A percentile compares a stretch with the other conserved stretches of the same genome.
These are phyloP conservation scores for Fagopyrum esculentum DNA, from an alignment of 148 eudicot genomes.

Conservation along the genomic window DNA sequence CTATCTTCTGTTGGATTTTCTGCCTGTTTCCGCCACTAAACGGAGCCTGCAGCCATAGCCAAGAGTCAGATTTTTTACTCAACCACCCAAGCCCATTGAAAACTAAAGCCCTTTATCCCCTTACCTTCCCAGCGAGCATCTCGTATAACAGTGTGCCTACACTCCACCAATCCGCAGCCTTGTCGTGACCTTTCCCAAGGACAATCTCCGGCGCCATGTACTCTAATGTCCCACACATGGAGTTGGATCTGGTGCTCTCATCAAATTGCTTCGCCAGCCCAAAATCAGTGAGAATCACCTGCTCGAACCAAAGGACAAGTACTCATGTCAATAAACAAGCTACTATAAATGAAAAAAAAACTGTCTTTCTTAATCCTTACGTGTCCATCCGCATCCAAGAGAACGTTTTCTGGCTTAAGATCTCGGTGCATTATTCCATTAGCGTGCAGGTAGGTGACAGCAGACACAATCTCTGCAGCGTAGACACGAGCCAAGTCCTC, in stretches of 20 bases:
- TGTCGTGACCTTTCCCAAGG: constrained; percentile 44
- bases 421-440: constrained; percentile 50
- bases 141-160: constrained; percentile 43
- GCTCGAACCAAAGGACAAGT: background rate
- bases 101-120: background rate
- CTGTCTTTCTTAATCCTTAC: constrained; percentile 13
- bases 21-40: constrained; percentile 60
- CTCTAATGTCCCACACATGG: constrained; percentile 46
- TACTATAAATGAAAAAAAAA: too few species aligned
- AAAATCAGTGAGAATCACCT: constrained; percentile 47
- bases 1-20: constrained; percentile 70
- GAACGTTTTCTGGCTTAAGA: constrained; percentile 54
- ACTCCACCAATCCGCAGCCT: constrained; percentile 58
- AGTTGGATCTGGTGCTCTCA: constrained; percentile 33
- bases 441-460: constrained; percentile 36
- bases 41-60: constrained; percentile 57
- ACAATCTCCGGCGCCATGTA: constrained; percentile 55
- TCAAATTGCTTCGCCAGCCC: constrained; percentile 49
- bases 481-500: constrained; percentile 50
- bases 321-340: background rate
- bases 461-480: constrained; percentile 49
- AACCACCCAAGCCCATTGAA: background rate
- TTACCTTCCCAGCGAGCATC: constrained; percentile 54
- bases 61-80: background rate
- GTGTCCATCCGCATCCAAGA: constrained; percentile 47